Conservation (phyloP, 805 yeast species). For the Saccharomycopsis selenospora region DNA sequence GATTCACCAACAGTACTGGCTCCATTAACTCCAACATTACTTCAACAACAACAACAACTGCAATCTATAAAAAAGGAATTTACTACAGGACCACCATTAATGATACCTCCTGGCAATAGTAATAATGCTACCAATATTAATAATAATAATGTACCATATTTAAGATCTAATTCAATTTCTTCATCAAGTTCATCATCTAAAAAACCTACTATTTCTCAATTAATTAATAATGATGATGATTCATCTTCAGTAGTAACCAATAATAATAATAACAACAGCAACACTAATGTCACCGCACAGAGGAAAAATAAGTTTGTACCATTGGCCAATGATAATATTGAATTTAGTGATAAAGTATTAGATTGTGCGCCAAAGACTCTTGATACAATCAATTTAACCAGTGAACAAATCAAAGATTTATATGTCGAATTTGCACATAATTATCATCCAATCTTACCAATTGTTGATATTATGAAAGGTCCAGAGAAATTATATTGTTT, state of each 20-base stretch:
- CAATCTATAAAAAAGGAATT: too few relatives aligned
- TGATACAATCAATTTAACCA: conserved; percentile 57
- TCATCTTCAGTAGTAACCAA: not conserved
- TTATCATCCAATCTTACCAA: conserved; percentile 83
- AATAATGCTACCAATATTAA: conserved; percentile 9
- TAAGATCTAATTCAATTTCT: conserved; percentile 1
- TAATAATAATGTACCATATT: too few relatives aligned
- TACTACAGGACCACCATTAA: too few relatives aligned
- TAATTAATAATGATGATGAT: not conserved
- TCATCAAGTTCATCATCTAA: conserved; percentile 3
- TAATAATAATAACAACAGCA: not conserved
- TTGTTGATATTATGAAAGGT: conserved; percentile 74
- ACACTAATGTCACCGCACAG: not conserved
- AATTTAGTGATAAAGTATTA: conserved; percentile 33
- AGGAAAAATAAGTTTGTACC: too few relatives aligned
- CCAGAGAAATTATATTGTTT: conserved; percentile 72
- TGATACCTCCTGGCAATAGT: conserved; percentile 1
- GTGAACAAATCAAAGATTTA: conserved; percentile 54
- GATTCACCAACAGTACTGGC: not conserved
- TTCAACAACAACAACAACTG: too few relatives aligned
- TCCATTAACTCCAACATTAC: too few relatives aligned
- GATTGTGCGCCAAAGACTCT: conserved; percentile 60
- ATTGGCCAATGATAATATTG: not conserved
- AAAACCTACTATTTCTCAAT: not conserved
- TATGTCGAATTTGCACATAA: conserved; percentile 63